These are phyloP conservation scores for Citrus cavaleriei DNA, from an alignment of 345 rosid genomes.

Conservation along the genomic window DNA sequence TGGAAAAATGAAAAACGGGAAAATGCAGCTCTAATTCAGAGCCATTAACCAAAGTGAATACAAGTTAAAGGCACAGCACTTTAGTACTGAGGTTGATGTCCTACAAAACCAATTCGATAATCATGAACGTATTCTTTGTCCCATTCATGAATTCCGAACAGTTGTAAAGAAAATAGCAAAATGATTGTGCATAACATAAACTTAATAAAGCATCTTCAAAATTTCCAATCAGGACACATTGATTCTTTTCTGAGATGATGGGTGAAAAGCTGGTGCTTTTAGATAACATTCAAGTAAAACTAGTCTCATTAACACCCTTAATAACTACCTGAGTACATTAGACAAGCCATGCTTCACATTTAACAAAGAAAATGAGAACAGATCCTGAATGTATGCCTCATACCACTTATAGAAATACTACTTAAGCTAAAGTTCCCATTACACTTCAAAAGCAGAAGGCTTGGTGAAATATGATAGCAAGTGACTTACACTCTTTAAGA, in stretches of 20 bases:
- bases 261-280: neutral
- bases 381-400: neutral
- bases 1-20: neutral
- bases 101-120: neutral
- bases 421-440: neutral
- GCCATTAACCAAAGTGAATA: neutral
- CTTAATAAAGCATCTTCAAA: neutral
- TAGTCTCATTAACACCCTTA: neutral
- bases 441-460: neutral
- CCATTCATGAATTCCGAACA: neutral
- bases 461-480: neutral
- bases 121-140: neutral
- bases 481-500: constrained; percentile 72
- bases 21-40: neutral
- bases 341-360: neutral
- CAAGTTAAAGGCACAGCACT: neutral
- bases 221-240: neutral
- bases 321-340: neutral
- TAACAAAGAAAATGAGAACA: neutral
- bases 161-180: neutral
- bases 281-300: neutral
- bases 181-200: neutral
- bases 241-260: neutral
- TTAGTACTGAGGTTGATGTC: neutral
- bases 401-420: neutral